phyloP scores from a whole-genome alignment of 2,329 filamentous ascomycete genomes.

The Knufia petricola region DNA sequence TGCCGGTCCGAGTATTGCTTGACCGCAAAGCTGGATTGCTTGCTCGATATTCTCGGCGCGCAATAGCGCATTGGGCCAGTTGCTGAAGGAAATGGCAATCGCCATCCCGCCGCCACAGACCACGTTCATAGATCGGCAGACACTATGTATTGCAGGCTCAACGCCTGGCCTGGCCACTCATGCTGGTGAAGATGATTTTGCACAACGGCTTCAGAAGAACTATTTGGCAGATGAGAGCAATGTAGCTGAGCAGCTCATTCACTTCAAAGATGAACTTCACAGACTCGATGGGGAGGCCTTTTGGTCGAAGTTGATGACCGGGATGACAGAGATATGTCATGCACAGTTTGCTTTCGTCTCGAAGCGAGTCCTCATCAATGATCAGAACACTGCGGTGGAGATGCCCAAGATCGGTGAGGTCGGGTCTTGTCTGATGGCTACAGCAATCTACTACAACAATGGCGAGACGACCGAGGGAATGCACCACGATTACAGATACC shows the following conservation, averaged over 20 bases:
- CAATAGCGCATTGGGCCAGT: slow-evolving; percentile 2
- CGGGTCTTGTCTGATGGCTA: slow-evolving; percentile 54
- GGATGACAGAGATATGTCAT: slow-evolving; percentile 51
- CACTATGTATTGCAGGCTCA: slow-evolving; percentile 34
- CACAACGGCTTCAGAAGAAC: slow-evolving; percentile 28
- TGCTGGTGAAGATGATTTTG: slow-evolving; percentile 36
- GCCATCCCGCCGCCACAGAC: background rate
- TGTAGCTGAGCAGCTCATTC: slow-evolving; percentile 50
- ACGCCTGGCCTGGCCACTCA: slow-evolving; percentile 36
- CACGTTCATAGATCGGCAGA: slow-evolving; percentile 28
- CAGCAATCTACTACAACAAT: slow-evolving; percentile 58
- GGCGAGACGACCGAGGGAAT: slow-evolving; percentile 44
- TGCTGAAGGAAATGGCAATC: background rate
- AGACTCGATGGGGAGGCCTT: slow-evolving; percentile 49
- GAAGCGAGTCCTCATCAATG: slow-evolving; percentile 52
- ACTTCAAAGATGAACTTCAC: slow-evolving; percentile 48
- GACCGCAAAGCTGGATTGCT: background rate
- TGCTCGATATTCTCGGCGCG: background rate
- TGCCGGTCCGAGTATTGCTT: background rate
- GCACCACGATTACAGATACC: slow-evolving; percentile 53
- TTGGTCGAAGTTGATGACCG: slow-evolving; percentile 55
- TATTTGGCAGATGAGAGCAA: slow-evolving; percentile 46
- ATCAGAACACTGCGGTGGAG: slow-evolving; percentile 48
- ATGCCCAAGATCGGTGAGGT: slow-evolving; percentile 52
- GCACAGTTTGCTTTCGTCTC: slow-evolving; percentile 61